phyloP scores from a whole-genome alignment of 1,139 yeast genomes.

The Suhomyces wounanorum region DNA sequence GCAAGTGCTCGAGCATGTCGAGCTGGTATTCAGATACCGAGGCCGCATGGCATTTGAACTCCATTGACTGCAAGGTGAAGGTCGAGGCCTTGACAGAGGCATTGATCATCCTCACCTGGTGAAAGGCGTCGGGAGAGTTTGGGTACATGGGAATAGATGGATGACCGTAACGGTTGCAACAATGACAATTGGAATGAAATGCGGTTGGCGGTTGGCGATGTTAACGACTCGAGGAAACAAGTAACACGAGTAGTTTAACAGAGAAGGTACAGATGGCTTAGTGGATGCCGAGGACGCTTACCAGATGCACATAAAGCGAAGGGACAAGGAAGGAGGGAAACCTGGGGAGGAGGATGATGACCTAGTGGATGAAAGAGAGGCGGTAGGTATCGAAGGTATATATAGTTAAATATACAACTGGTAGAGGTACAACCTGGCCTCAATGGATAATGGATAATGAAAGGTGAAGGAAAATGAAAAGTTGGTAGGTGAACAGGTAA shows the following conservation, averaged over 20 bases:
- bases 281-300: background rate
- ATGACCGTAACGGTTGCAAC: background rate
- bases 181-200: background rate
- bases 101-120: conserved; percentile 36
- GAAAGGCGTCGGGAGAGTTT: conserved; percentile 41
- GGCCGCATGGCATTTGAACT: conserved; percentile 42
- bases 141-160: conserved; percentile 11
- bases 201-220: background rate
- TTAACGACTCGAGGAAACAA: background rate
- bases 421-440: conserved; percentile 10
- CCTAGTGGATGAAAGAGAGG: conserved; percentile 5
- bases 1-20: conserved; percentile 43
- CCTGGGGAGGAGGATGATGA: conserved; percentile 1
- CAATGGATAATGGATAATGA: conserved; percentile 3
- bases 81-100: conserved; percentile 37
- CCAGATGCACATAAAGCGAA: conserved; percentile 1
- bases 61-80: conserved; percentile 33
- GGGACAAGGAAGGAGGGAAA: conserved; percentile 3
- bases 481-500: conserved; percentile 1
- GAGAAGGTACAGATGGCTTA: background rate
- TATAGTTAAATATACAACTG: conserved; percentile 7
- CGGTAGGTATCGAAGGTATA: conserved; percentile 6
- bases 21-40: conserved; percentile 43
- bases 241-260: background rate
- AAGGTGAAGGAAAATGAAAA: conserved; percentile 3